Percentiles rank a stretch among this genome's conserved stretches.
phyloP scores from a whole-genome alignment of 2,329 filamentous ascomycete species.

The Zarea fungicola region DNA sequence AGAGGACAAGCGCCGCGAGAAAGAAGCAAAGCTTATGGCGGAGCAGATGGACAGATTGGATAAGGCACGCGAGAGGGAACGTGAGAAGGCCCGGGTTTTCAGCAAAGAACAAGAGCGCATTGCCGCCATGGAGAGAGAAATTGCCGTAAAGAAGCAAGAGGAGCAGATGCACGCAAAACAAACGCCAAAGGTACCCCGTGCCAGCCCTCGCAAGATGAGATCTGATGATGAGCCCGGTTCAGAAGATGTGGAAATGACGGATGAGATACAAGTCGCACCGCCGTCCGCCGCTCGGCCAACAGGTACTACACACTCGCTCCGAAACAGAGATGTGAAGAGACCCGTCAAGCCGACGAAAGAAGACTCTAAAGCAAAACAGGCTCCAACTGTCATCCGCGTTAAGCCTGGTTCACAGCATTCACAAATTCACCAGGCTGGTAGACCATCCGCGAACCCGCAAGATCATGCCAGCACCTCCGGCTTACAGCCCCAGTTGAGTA shows the following conservation, averaged over 20 bases:
- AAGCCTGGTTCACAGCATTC: slow-evolving; percentile 60
- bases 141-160: slow-evolving; percentile 49
- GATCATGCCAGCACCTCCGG: slow-evolving; percentile 31
- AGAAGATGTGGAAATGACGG: slow-evolving; percentile 50
- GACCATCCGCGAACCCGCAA: slow-evolving; percentile 52
- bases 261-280: slow-evolving; percentile 51
- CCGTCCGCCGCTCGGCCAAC: slow-evolving; percentile 55
- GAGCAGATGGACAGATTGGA: slow-evolving; percentile 60
- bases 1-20: slow-evolving; percentile 61
- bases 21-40: slow-evolving; percentile 55
- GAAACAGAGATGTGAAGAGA: slow-evolving; percentile 51
- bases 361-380: slow-evolving; percentile 55
- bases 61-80: slow-evolving; percentile 64
- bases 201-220: slow-evolving; percentile 49
- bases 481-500: slow-evolving; percentile 42
- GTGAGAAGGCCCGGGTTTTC: slow-evolving; percentile 59
- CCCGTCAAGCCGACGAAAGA: slow-evolving; percentile 61
- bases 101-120: slow-evolving; percentile 53
- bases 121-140: slow-evolving; percentile 47
- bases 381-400: slow-evolving; percentile 65
- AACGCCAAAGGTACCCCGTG: slow-evolving; percentile 39
- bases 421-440: slow-evolving; percentile 54
- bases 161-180: slow-evolving; percentile 37
- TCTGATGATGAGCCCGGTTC: slow-evolving; percentile 30
- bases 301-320: slow-evolving; percentile 42